phyloP scores from a whole-genome alignment of 2,329 filamentous ascomycete genomes.

The Claviceps fusiformis region DNA sequence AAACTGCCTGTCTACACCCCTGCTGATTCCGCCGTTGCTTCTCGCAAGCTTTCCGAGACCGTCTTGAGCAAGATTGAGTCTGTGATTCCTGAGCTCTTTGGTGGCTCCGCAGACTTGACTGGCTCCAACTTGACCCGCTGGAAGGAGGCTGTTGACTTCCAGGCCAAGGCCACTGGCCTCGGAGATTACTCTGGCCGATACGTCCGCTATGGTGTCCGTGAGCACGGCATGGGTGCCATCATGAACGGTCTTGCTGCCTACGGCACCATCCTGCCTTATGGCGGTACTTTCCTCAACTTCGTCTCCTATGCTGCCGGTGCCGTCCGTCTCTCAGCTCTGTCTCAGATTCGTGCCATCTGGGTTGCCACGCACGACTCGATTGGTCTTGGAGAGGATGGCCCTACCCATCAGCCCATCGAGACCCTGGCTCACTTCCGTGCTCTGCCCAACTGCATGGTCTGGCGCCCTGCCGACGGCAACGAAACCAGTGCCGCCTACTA shows the following conservation, averaged over 20 bases:
- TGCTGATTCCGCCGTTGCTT: constrained; percentile 70
- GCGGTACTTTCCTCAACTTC: constrained; percentile 98
- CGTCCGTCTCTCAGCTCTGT: constrained; percentile 85
- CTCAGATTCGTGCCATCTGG: constrained; percentile 84
- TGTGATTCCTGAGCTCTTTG: constrained; percentile 77
- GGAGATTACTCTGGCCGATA: constrained; percentile 88
- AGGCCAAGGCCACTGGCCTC: constrained; percentile 72
- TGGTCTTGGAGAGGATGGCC: constrained; percentile 95
- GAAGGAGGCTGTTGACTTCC: constrained; percentile 96
- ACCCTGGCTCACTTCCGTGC: constrained; percentile 97
- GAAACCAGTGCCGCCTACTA: constrained; percentile 98
- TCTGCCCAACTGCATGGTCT: constrained; percentile 97
- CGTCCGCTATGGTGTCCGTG: constrained; percentile 81
- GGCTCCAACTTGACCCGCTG: constrained; percentile 97
- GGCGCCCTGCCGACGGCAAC: constrained; percentile 96
- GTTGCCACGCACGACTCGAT: constrained; percentile 98
- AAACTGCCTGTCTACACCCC: constrained; percentile 81
- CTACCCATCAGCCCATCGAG: constrained; percentile 98
- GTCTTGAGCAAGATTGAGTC: constrained; percentile 80
- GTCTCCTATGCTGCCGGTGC: constrained; percentile 94
- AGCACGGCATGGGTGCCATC: constrained; percentile 85
- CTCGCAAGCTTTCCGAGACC: constrained; percentile 90
- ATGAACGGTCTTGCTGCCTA: constrained; percentile 94
- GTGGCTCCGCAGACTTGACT: constrained; percentile 94
- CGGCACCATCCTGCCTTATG: constrained; percentile 85